phyloP scores from a whole-genome alignment of 2,329 filamentous ascomycete species.

The Colletotrichum lindemuthianum region DNA sequence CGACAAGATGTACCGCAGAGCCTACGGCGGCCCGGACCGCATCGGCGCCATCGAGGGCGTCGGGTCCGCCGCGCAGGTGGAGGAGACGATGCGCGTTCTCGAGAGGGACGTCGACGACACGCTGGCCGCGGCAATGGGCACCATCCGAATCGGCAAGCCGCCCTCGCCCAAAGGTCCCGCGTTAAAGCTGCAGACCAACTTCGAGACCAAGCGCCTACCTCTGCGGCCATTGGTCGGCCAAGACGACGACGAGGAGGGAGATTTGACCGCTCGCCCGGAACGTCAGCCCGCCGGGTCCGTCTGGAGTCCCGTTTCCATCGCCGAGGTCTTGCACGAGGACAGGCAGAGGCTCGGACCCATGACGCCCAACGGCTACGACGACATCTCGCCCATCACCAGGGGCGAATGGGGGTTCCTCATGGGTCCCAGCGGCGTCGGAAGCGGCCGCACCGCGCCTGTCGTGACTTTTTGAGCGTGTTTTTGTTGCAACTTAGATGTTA shows the following conservation, averaged over 20 bases:
- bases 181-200: constrained; percentile 57
- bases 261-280: constrained; percentile 51
- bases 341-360: constrained; percentile 53
- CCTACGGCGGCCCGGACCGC: constrained; percentile 62
- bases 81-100: constrained; percentile 26
- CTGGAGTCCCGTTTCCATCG: constrained; percentile 53
- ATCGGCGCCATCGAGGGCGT: constrained; percentile 58
- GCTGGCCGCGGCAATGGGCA: constrained; percentile 21
- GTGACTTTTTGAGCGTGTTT: constrained; percentile 57
- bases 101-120: constrained; percentile 20
- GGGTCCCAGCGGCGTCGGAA: constrained; percentile 56
- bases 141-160: constrained; percentile 30
- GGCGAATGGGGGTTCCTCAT: constrained; percentile 73
- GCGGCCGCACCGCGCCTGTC: constrained; percentile 58
- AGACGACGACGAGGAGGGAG: constrained; percentile 45
- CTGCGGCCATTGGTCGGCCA: not conserved
- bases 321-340: constrained; percentile 51
- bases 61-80: constrained; percentile 39
- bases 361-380: constrained; percentile 69
- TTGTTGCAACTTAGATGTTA: constrained; percentile 7
- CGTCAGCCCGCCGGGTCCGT: constrained; percentile 40
- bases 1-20: constrained; percentile 64
- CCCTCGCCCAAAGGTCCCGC: constrained; percentile 40
- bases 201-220: constrained; percentile 40
- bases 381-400: constrained; percentile 70